Evolutionary conservation across 1,139 yeast species (phyloP), one percentile per base, ranked within the genome.

Genomic region (Suhomyces maxii): DNA sequence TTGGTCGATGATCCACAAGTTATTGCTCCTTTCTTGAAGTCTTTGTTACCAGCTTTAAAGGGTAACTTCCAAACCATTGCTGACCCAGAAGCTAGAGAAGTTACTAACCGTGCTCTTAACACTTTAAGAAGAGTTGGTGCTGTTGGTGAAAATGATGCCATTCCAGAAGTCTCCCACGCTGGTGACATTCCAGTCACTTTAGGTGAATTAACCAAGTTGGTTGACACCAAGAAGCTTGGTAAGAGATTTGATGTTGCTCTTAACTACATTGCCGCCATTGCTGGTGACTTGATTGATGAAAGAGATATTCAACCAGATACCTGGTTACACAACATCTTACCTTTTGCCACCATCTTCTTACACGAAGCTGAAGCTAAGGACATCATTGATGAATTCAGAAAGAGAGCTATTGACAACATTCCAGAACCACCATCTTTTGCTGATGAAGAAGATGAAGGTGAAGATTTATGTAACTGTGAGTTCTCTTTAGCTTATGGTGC

Each of bases 401-500:
- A 84, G 83, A 80, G 86, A 80, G 91, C 98, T 60, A 86, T 93
- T 70, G 96, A 91, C 80, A 91, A 93, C 89, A 93, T 91, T 64
- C 98, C 98, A 69, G 86, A 84, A 68, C 95, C 95, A 66, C 96
- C 97, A 67, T 76, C 85, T 67, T 90, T 90, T 73, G 97, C 89
- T 73, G 98, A 93, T 73, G 99, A 93, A 82, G 99, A 93, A 74
- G 99, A 93, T 70, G 99, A 93, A 71, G 99, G 99, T 80, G 99
- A 93, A 82, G 99, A 93, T 72, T 83, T 93, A 72, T 93, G 99
- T 86, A 93, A 93, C 95, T 91, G 98, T 86, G 98, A 93, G 84
- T 93, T 93, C 89, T 93, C 99, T 55, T 84, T 93, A 71, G 99
- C 99, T 75, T 93, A 93, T 76, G 99, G 99, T 90, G 99, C 99